phyloP scores from a whole-genome alignment of 768 basidiomycete genomes.

The Mycena galopus region DNA sequence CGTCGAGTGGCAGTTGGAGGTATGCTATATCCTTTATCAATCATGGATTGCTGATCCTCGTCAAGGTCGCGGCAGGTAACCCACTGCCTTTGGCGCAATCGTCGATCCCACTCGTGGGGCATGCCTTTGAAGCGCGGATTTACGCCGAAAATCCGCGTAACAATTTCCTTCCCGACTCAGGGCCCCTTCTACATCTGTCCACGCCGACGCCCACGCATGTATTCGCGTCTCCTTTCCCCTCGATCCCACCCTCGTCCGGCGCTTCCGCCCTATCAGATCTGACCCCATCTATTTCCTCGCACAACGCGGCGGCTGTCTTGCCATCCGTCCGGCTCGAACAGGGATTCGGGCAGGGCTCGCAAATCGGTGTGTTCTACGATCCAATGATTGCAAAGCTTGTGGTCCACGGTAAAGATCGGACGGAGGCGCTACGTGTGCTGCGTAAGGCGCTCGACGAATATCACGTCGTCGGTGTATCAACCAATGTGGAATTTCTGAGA shows the following conservation, averaged over 20 bases:
- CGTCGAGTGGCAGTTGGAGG: conserved; percentile 96
- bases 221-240: conserved; percentile 67
- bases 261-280: conserved; percentile 43
- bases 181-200: conserved; percentile 82
- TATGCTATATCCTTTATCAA: conserved; percentile 38
- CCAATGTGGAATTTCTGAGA: conserved; percentile 91
- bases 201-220: conserved; percentile 80
- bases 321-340: conserved; percentile 90
- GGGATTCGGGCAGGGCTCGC: conserved; percentile 84
- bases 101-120: conserved; percentile 88
- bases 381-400: conserved; percentile 95
- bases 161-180: conserved; percentile 93
- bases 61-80: conserved; percentile 89
- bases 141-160: conserved; percentile 97
- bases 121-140: conserved; percentile 95
- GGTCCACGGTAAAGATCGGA: conserved; percentile 86
- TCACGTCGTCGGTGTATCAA: conserved; percentile 90
- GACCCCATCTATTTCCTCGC: conserved; percentile 47
- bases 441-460: conserved; percentile 89
- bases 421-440: conserved; percentile 86
- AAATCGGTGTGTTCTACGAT: conserved; percentile 91
- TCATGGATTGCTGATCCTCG: background rate
- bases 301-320: conserved; percentile 50
- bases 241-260: conserved; percentile 39
- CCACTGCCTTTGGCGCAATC: conserved; percentile 83